Conservation (phyloP, 2,329 filamentous ascomycete species). For the Aspergillus udagawae region DNA sequence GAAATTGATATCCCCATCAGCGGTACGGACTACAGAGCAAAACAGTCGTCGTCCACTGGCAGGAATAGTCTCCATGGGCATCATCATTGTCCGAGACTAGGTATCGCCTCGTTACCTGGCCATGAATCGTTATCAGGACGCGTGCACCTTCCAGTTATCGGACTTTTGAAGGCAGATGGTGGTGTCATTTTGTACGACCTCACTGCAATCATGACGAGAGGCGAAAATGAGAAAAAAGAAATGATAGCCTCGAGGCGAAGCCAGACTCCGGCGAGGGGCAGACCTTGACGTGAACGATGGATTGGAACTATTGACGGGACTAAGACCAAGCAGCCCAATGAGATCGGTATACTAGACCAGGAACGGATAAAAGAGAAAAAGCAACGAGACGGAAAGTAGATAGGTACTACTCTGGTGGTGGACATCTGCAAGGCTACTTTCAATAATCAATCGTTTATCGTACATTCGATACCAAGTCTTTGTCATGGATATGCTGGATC, state of each 20-base stretch:
- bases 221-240: not conserved
- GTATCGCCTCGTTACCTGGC: not conserved
- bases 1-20: not conserved
- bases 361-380: not conserved
- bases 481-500: not conserved
- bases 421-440: not conserved
- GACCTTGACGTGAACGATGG: constrained; percentile 1
- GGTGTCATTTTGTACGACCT: not conserved
- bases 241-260: not conserved
- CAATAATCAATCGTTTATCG: not conserved
- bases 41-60: not conserved
- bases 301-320: constrained; percentile 16
- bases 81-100: not conserved
- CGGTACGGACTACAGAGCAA: not conserved
- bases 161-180: not conserved
- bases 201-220: not conserved
- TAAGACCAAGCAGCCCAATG: constrained; percentile 11
- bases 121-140: not conserved
- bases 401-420: not conserved
- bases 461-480: not conserved
- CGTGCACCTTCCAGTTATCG: not conserved
- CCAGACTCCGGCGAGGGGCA: constrained; percentile 8
- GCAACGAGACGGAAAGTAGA: constrained; percentile 1
- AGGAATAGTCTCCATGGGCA: not conserved
- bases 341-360: constrained; percentile 3